Conservation (phyloP, 257 asterid species). For the Solanum pinnatisectum region DNA sequence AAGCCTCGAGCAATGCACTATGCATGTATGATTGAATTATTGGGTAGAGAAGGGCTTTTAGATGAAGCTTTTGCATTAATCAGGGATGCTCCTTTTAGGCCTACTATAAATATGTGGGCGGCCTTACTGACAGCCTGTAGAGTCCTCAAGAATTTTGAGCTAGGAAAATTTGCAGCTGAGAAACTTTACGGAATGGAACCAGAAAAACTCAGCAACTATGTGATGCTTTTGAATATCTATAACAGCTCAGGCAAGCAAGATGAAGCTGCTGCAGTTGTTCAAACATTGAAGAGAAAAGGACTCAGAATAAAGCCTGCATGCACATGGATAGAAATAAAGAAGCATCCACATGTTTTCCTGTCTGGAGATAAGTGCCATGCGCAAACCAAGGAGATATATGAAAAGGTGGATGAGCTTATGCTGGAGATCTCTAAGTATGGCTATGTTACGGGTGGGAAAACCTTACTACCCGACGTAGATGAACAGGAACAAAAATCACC, state of each 20-base stretch:
- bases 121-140: constrained; percentile 91
- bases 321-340: constrained; percentile 78
- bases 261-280: constrained; percentile 70
- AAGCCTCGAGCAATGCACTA: constrained; percentile 88
- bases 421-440: constrained; percentile 33
- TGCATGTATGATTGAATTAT: constrained; percentile 69
- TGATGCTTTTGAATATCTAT: constrained; percentile 71
- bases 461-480: constrained; percentile 85
- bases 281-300: constrained; percentile 55
- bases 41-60: constrained; percentile 70
- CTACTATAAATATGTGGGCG: constrained; percentile 81
- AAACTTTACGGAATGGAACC: constrained; percentile 75
- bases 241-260: constrained; percentile 41
- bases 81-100: constrained; percentile 52
- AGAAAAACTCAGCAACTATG: constrained; percentile 65
- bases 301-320: constrained; percentile 60
- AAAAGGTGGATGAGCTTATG: constrained; percentile 35
- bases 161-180: constrained; percentile 90
- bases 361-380: constrained; percentile 58
- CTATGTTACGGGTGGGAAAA: constrained; percentile 28
- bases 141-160: constrained; percentile 59
- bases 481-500: constrained; percentile 34
- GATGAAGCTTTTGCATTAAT: constrained; percentile 77
- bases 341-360: constrained; percentile 45
- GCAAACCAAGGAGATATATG: constrained; percentile 44